Percentiles rank a stretch among this genome's conserved stretches.
These are phyloP conservation scores for Bauhinia variegata DNA, from an alignment of 306 rosid genomes.

Conservation along the genomic window DNA sequence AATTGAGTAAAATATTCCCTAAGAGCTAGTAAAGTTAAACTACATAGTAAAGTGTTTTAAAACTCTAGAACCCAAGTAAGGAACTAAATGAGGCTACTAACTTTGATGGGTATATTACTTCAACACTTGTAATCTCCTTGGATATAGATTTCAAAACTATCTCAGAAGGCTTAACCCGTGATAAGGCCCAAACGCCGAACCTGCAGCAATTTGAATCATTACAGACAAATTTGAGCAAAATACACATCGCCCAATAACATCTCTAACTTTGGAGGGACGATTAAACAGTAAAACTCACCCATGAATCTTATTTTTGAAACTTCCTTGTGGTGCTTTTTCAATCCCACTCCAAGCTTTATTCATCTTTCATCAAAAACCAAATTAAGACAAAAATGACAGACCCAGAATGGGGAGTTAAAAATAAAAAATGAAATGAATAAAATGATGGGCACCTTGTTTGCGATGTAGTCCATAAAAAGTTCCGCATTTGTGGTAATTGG, in stretches of 20 bases:
- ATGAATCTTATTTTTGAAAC: constrained; percentile 71
- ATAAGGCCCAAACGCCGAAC: constrained; percentile 74
- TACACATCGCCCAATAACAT: neutral
- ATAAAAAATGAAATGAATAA: neutral
- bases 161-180: constrained; percentile 91
- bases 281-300: constrained; percentile 49
- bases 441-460: constrained; percentile 60
- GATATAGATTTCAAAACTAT: constrained; percentile 79
- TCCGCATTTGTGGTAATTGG: constrained; percentile 65
- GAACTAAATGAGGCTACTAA: constrained; percentile 40
- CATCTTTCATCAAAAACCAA: constrained; percentile 55
- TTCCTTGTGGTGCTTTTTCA: constrained; percentile 73
- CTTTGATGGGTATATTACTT: constrained; percentile 87
- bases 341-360: constrained; percentile 72
- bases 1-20: neutral
- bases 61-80: neutral
- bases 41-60: neutral
- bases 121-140: constrained; percentile 72
- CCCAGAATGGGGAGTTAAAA: constrained; percentile 4
- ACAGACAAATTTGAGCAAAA: neutral
- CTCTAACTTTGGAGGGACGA: neutral
- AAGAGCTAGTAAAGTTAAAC: constrained; percentile 11
- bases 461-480: constrained; percentile 57
- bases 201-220: constrained; percentile 45
- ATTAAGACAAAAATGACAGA: constrained; percentile 12